Percentiles rank a stretch among this genome's conserved stretches.
Conservation (phyloP, 2,329 filamentous ascomycete genomes). For the Ophiobolus disseminans region DNA sequence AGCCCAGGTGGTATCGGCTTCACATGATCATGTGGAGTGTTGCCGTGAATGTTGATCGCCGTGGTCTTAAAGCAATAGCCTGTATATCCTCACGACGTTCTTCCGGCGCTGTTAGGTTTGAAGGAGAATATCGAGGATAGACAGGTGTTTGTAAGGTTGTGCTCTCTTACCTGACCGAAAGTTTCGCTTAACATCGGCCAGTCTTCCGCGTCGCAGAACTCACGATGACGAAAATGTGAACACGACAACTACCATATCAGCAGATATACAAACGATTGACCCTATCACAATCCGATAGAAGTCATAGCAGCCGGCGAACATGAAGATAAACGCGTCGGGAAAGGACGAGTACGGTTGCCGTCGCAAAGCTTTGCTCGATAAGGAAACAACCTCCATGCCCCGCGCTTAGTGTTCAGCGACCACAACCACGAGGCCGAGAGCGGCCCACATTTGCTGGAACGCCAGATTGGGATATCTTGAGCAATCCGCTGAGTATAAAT, state of each 20-base stretch:
- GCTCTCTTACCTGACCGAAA: too few relatives aligned
- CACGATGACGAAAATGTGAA: not conserved
- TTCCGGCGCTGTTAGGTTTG: too few relatives aligned
- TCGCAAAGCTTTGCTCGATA: constrained; percentile 38
- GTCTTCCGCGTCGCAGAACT: constrained; percentile 7
- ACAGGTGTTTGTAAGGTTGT: too few relatives aligned
- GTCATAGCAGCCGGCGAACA: constrained; percentile 31
- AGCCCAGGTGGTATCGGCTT: too few relatives aligned
- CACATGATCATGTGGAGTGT: too few relatives aligned
- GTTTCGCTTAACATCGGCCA: constrained; percentile 8
- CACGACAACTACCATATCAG: constrained; percentile 16
- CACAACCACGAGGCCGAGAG: constrained; percentile 28
- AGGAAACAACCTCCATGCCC: constrained; percentile 39
- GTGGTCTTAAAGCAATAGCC: too few relatives aligned
- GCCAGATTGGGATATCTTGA: constrained; percentile 11
- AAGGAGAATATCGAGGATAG: too few relatives aligned
- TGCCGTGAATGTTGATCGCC: too few relatives aligned
- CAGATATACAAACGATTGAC: constrained; percentile 18
- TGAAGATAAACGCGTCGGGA: constrained; percentile 24
- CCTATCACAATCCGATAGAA: constrained; percentile 28
- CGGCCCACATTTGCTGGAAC: constrained; percentile 21
- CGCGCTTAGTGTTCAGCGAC: constrained; percentile 28
- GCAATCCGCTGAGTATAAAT: constrained; percentile 26
- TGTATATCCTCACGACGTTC: too few relatives aligned
- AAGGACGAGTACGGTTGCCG: constrained; percentile 17